Evolutionary conservation across 805 yeast genomes (phyloP), one percentile per base, ranked within the genome.

Genomic region (Cyberlindnera mycetangii): DNA sequence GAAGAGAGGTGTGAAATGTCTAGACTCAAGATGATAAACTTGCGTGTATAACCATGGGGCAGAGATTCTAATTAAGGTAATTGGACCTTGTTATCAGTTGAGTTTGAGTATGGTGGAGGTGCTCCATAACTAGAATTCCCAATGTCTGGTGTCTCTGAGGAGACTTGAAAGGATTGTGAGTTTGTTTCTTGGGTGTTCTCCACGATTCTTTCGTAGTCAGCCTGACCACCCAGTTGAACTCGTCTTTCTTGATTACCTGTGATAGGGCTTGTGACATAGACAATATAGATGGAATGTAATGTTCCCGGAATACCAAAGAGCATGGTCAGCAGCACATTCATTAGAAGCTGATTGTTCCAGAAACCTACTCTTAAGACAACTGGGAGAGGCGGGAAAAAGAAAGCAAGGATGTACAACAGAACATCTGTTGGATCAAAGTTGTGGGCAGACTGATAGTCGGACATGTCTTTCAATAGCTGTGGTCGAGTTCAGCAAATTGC

Each of bases 261-360:
- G 9, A 51, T 27, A 1, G 52, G 52, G 32, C 56, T 51, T 5
- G 59, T 55, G 14, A 48, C 41, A 38, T 55, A 56, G 38, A 77
- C 72, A 37, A 82, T 68, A 56, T 76, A 82, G 39, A 82, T 65
- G 5, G 88, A 82, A 55, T 83, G 88, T 14, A 83, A 59, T 41
- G 81, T 73, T 47, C 87, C 95, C 3, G 95, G 95, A 51, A 86
- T 66, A 66, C 81, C 85, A 32, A 90, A 93, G 47, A 87, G 71
- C 50, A 80, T 62, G 18, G 90, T 81, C 58, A 87, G 73, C 34
- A 86, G 56, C 38, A 84, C 65, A 66, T 85, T 84, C 58, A 86
- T 57, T 32, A 79, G 63, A 14, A 74, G 59, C 39, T 84, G 86
- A 27, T 67, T 58, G 3, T 83, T 69, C 53, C 78, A 79, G 37